These are phyloP conservation scores for Pichia phayaonensis DNA, from an alignment of 805 yeast genomes.

Conservation along the genomic window DNA sequence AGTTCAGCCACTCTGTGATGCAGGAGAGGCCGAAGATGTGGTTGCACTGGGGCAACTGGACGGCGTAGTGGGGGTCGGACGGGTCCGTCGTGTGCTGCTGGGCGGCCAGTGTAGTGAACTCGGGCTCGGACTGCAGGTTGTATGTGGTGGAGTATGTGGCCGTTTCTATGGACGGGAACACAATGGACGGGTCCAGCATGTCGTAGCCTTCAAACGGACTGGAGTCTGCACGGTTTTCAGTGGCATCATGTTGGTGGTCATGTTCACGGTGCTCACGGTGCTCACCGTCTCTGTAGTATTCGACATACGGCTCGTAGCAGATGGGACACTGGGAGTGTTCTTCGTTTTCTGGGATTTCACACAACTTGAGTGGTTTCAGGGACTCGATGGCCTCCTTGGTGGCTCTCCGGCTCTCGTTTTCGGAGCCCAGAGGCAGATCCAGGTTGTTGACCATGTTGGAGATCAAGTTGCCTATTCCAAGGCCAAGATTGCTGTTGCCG, in stretches of 20 bases:
- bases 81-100: neutral
- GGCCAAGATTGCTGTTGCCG: neutral
- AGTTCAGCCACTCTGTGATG: constrained; percentile 67
- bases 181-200: constrained; percentile 20
- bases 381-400: constrained; percentile 27
- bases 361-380: constrained; percentile 14
- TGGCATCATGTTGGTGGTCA: neutral
- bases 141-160: constrained; percentile 13
- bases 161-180: constrained; percentile 23
- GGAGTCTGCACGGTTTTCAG: neutral
- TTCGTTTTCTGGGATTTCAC: constrained; percentile 18
- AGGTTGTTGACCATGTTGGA: neutral
- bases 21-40: constrained; percentile 81
- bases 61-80: constrained; percentile 44
- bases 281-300: neutral
- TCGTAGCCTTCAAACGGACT: constrained; percentile 13
- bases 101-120: neutral
- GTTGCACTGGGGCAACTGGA: constrained; percentile 63
- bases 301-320: constrained; percentile 31
- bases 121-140: neutral
- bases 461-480: neutral
- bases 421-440: neutral
- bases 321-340: constrained; percentile 32
- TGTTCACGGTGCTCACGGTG: neutral
- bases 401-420: constrained; percentile 10